Base-by-base conservation (phyloP, 768 basidiomycete species). In the Mycena olivaceomarginata region DNA sequence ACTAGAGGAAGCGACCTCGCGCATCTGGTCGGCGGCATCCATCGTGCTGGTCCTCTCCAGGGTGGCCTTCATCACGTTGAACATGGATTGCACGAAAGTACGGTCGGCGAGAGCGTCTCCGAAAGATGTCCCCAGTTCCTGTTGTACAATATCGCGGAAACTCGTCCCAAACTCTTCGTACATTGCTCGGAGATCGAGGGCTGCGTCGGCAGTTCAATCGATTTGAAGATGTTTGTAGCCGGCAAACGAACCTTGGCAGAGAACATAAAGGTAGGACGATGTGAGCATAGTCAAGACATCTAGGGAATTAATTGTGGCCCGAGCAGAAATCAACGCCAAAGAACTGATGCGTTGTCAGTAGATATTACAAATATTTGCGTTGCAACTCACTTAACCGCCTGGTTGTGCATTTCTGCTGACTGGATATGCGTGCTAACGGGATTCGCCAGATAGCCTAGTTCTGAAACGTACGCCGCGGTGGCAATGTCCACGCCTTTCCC, bases 331-430 rank as follows among this genome's bases (percentile, higher is more conserved):
- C 72, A 79, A 71, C 37, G 78, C 78, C 41, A 79, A 45, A 16
- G 78, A 79, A 22, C 77, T 78, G 31, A 53, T 9, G 22, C 13
- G 37, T 15, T 10, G 15, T 59, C 41, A 71, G 40, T 45, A 22
- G 25, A 20, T 7, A 5, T 1, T 31, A 2, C 2, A 18, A 8
- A 41, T 20, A 25, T 20, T 40, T 10, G 45, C 16, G 45, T 9
- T 25, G 9, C 57, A 56, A 85, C 93, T 81, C 79, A 94, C 94
- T 96, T 96, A 82, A 96, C 91, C 12, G 95, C 92, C 83, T 96
- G 95, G 80, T 96, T 96, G 80, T 95, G 94, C 90, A 96, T 94
- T 85, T 96, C 95, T 5, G 95, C 95, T 4, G 93, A 94, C 84
- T 96, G 95, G 56, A 96, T 91, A 82, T 95, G 93, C 7, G 94